phyloP scores from a whole-genome alignment of 2,329 filamentous ascomycete genomes.

The Paraphoma sp. region DNA sequence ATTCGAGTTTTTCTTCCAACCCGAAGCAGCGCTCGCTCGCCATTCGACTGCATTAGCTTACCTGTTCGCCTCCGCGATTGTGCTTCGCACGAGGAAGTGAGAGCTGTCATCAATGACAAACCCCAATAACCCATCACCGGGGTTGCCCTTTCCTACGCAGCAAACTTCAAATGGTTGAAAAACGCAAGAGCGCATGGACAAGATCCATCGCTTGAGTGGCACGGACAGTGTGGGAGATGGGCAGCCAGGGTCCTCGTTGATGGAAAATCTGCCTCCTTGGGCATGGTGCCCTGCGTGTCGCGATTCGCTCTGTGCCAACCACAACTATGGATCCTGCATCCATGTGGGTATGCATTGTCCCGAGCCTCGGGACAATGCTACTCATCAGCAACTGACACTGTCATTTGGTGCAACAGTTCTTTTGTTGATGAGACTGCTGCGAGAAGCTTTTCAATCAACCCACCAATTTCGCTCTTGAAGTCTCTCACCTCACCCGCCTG shows the following conservation, averaged over 20 bases:
- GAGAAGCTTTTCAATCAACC: too few species aligned
- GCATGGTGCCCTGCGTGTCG: conserved; percentile 22
- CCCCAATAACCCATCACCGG: too few species aligned
- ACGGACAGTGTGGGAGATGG: conserved; percentile 26
- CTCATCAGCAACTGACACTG: too few species aligned
- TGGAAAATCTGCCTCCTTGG: conserved; percentile 37
- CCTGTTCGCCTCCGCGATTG: too few species aligned
- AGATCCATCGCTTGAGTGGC: neutral
- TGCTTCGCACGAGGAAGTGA: too few species aligned
- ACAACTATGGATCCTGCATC: conserved; percentile 31
- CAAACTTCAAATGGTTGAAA: neutral
- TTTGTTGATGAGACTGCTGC: too few species aligned
- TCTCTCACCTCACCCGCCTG: conserved; percentile 12
- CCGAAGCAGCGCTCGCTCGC: too few species aligned
- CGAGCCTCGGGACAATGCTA: conserved; percentile 22
- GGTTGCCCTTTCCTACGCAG: neutral
- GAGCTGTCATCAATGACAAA: too few species aligned
- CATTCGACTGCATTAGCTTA: too few species aligned
- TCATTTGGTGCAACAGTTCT: too few species aligned
- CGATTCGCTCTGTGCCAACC: conserved; percentile 38
- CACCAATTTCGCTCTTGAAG: neutral
- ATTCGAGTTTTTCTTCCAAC: neutral
- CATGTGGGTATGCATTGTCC: conserved; percentile 30
- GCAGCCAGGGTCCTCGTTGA: conserved; percentile 34
- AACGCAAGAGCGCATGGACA: neutral